Evolutionary conservation across 2,329 filamentous ascomycete species (phyloP), one percentile per base, ranked within the genome.

Genomic region (Colletotrichum euphorbiae): DNA sequence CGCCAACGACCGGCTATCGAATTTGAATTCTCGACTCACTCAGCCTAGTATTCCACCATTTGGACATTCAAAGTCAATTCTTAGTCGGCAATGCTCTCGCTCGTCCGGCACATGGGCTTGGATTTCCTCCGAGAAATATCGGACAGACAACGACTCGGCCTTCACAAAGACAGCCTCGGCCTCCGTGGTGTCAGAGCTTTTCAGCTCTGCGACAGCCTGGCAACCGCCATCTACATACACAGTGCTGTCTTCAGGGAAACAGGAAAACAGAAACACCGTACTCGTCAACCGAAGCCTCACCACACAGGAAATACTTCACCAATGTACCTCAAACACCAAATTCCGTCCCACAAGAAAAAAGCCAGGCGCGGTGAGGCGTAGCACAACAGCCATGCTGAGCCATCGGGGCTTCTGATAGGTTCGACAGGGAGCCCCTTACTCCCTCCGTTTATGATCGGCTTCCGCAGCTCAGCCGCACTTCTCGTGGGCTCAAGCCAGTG

Each of bases 371-470:
- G 21, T 36, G 54, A 65, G 66, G 66, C 66, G 61, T 65, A 68
- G 66, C 54, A 65, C 61, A 45, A 43, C 21, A 57, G 56, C 56
- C 62, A 51, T 67, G 67, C 67, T 69, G 48, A 67, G 62, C 62
- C 56, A 38, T 36, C 11, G 36, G 21, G 28, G 24, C 67, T 21
- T 62, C 40, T 45, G 50, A 62, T 67, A 67, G 62, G 67, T 36
- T 40, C 21, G 61, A 46, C 51, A 46, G 36, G 57, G 67, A 50
- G 21, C 45, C 56, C 67, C 62, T 52, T 65, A 55, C 61, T 55
- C 21, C 24, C 62, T 60, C 33, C 62, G 56, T 61, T 50, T 52
- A 62, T 56, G 67, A 56, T 56, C 62, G 45, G 42, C 56, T 48
- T 56, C 19, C 28, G 38, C 28, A 56, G 62, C 67, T 69, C 62